Evolutionary conservation across 1,284 basidiomycete genomes (phyloP), one percentile per base, ranked within the genome.

Genomic region (Lignosus rhinocerotis): DNA sequence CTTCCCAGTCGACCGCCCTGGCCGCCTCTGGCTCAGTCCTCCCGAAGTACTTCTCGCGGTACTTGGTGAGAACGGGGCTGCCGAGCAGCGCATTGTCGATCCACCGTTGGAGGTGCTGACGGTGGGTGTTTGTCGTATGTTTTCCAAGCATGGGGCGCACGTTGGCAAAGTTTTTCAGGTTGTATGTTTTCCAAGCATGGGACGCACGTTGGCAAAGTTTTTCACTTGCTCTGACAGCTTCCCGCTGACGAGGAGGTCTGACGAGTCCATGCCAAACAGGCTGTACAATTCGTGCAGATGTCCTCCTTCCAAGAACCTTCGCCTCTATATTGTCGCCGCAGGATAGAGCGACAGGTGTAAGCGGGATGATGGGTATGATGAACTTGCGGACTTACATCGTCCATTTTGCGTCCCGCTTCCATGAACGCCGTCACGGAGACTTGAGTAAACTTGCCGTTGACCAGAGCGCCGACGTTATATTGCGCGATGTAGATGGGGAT

Each of bases 401-500:
- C 3, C 36, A 12, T 4, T 4, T 64, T 58, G 17, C 56, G 31
- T 21, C 69, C 65, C 25, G 76, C 76, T 9, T 76, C 67, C n/a
- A 74, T 52, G 43, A 76, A 65, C 2, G 75, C 58, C 1, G 75
- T 76, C 34, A 71, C 54, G 59, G 64, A 45, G 48, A 59, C 14
- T 57, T 67, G 49, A 41, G n/a, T 9, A 0, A 16, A 5, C 5
- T 55, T 3, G 56, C 44, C 59, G 63, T 43, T 19, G 0, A 55
- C 38, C 11, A 51, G n/a, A 9, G 45, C 25, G 1, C 46, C 9
- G 5, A 56, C 43, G 14, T 64, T 51, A 55, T 71, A 80, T 46
- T 75, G 72, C 14, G 67, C 63, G 8, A 80, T 61, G 56, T 79
- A 80, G 3, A 76, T 66, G 11, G 78, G 78, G 1, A 80, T 62